Percentiles rank a stretch among this genome's conserved stretches.
Evolutionary conservation across 306 rosid species (phyloP).

Genomic region (Lithocarpus polystachyus): DNA sequence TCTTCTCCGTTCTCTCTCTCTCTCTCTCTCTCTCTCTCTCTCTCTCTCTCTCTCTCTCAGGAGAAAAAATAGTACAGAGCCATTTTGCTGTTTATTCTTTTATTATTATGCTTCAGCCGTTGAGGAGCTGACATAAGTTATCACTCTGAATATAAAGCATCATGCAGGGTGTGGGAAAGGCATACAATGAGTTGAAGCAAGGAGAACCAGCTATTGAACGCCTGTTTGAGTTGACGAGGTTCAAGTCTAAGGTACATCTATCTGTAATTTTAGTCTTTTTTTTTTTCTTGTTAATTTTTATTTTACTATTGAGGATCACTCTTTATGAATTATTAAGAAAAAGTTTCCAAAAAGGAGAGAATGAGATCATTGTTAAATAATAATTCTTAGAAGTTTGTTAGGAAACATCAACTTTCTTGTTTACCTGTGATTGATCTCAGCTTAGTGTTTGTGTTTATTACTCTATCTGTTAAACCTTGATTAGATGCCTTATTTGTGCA

Average conservation of each 20-base stretch:
- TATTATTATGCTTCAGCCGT: constrained; percentile 37
- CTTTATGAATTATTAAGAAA: not conserved
- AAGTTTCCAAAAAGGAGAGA: not conserved
- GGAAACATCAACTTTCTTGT: not conserved
- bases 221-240: constrained; percentile 55
- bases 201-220: constrained; percentile 93
- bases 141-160: constrained; percentile 59
- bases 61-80: not conserved
- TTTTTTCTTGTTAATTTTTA: not conserved
- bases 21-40: not conserved
- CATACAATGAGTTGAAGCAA: constrained; percentile 87
- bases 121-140: constrained; percentile 50
- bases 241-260: constrained; percentile 55
- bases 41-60: not conserved
- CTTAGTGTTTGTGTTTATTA: not conserved
- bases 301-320: not conserved
- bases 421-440: not conserved
- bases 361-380: not conserved
- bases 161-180: constrained; percentile 81
- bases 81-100: constrained; percentile 3
- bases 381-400: not conserved
- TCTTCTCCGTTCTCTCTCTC: not conserved
- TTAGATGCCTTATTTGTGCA: not conserved
- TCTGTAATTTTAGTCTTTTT: not conserved
- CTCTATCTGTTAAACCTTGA: not conserved